Evolutionary conservation across 108 stramenopile genomes (phyloP).

Genomic region (Pseudonitzschia multiseries): DNA sequence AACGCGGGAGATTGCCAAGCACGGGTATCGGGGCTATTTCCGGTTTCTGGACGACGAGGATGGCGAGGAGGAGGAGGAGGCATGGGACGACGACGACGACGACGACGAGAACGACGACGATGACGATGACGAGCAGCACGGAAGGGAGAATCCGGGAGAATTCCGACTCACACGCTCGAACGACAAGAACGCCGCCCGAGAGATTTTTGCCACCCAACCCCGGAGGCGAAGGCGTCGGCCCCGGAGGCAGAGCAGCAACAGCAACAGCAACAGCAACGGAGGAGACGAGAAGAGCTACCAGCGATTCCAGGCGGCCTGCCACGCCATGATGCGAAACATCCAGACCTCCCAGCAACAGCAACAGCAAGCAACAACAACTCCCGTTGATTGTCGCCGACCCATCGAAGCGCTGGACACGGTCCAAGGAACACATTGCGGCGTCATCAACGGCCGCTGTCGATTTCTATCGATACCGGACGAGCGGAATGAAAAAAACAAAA

Average conservation of each 20-base stretch:
- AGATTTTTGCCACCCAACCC: too few species aligned
- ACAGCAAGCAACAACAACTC: too few species aligned
- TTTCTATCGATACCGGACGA: slow-evolving; percentile 53
- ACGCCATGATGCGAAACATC: slow-evolving; percentile 66
- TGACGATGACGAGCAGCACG: neutral
- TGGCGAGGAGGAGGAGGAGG: neutral
- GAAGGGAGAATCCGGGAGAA: too few species aligned
- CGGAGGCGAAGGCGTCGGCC: slow-evolving; percentile 26
- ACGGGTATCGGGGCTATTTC: slow-evolving; percentile 41
- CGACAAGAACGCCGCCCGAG: slow-evolving; percentile 7
- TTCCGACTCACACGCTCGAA: too few species aligned
- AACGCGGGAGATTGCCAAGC: slow-evolving; percentile 32
- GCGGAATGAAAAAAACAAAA: neutral
- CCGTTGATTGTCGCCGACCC: slow-evolving; percentile 46
- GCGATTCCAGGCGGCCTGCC: slow-evolving; percentile 80
- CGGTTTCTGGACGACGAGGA: slow-evolving; percentile 9
- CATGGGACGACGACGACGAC: neutral
- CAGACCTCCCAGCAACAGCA: slow-evolving; percentile 22
- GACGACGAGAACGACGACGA: slow-evolving; percentile 22
- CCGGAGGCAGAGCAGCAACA: slow-evolving; percentile 9
- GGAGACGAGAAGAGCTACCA: slow-evolving; percentile 13
- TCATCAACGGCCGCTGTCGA: slow-evolving; percentile 43
- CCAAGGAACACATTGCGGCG: slow-evolving; percentile 37
- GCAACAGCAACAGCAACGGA: neutral
- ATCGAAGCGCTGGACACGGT: slow-evolving; percentile 72